Base-by-base conservation (phyloP, 768 basidiomycete species). In the Tubosaeta sp. region DNA sequence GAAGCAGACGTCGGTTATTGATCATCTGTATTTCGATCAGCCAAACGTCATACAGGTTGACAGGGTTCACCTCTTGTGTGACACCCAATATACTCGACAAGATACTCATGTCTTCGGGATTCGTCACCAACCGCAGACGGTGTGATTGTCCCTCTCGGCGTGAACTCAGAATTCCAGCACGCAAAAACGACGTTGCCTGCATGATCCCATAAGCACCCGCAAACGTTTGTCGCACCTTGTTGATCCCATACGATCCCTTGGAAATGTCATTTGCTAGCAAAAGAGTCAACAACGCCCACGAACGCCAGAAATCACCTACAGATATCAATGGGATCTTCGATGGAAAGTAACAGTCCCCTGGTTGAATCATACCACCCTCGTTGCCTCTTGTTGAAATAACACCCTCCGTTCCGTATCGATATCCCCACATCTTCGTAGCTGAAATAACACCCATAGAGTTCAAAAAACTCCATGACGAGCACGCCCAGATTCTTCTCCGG, bases 391-490 rank as follows among this genome's bases (percentile, higher is more conserved):
- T 73, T 80, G 62, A 85, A 98, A 71, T 98, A 98, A 29, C 80
- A 84, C 16, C 96, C 96, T 3, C 94, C 91, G 31, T 90, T 80
- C 35, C 87, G 78, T 19, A 98, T 67, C 12, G 91, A 93, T 56
- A 99, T 90, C 9, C 95, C 95, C 16, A 86, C 83, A 62, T 90
- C 84, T 48, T 86, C 81, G 59, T 92, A 96, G 67, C 94, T 94
- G 79, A 97, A 98, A 66, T 84, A 83, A 44, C 78, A 74, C 14
- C 94, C 95, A 66, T 98, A 98, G 12, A 95, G 76, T 74, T 98
- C 94, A 63, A 98, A 96, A 66, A 98, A 97, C 69, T 99, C 96
- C 76, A 97, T 81, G 40, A 96, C 78, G 48, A 99, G 72, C n/a
- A 94, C 89, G 2, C 96, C 96, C 10, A 98, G 76, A 62, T 98